phyloP scores from a whole-genome alignment of 345 rosid species.

The Arabis hirsuta region DNA sequence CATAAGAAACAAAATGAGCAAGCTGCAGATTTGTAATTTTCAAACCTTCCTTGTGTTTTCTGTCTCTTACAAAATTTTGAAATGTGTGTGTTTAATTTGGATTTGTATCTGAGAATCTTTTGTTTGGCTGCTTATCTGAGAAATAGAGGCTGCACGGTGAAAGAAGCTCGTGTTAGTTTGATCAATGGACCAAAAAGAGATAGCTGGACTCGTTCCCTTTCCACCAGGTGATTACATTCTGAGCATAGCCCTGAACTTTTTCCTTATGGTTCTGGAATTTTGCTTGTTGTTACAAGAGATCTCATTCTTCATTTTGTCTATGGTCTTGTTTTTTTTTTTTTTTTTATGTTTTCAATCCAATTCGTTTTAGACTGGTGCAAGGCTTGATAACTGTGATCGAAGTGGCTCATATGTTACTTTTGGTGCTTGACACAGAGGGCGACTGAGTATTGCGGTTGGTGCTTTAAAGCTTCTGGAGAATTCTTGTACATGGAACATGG shows the following conservation, averaged over 20 bases:
- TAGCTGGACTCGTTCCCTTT: constrained; percentile 93
- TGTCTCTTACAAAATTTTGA: background rate
- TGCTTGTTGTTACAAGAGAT: background rate
- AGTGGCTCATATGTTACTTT: constrained; percentile 7
- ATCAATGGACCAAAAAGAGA: constrained; percentile 59
- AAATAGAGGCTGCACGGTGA: constrained; percentile 31
- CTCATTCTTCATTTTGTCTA: background rate
- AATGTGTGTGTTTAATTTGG: constrained; percentile 4
- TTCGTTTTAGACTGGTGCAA: background rate
- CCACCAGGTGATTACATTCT: constrained; percentile 65
- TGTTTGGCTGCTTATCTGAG: constrained; percentile 20
- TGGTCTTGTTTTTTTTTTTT: background rate
- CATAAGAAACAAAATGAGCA: too few relatives aligned
- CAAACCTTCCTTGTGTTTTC: background rate
- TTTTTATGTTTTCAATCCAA: background rate
- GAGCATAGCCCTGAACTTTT: background rate
- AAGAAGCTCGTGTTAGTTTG: constrained; percentile 55
- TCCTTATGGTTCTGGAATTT: background rate
- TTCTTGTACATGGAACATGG: constrained; percentile 60
- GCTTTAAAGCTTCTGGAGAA: constrained; percentile 82
- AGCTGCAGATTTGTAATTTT: constrained; percentile 41
- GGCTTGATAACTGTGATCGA: constrained; percentile 15
- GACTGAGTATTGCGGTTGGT: constrained; percentile 91
- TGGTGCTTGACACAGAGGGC: constrained; percentile 63
- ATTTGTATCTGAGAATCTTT: background rate